Base-by-base conservation (phyloP, 176 grass and related monocot genomes). In the Musa acuminata region DNA sequence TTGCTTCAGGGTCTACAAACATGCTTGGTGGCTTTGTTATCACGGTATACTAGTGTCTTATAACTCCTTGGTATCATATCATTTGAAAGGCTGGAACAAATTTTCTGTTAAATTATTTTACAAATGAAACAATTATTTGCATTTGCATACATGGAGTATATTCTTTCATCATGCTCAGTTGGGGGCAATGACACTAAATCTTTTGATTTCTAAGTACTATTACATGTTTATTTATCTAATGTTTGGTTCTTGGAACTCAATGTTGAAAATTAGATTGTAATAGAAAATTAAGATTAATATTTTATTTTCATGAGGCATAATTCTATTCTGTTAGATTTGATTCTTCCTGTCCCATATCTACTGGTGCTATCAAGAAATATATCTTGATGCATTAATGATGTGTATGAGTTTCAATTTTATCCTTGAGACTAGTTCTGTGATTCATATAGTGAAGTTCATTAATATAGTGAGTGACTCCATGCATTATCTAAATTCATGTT, bases 1-100 rank as follows among this genome's bases (percentile, higher is more conserved):
- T 81, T 75, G 55, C 55, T 91, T 58, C 78, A 98, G 95, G 95
- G 95, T 83, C 75, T 99, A 73, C 95, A 99, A 94, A 99, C 95
- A 62, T 99, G 95, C 43, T 74, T 99, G 82, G 95, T 94, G 43
- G 88, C 90, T 72, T 91, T 99, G 54, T 75, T 99, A 84, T 99
- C 88, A 87, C 85, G 90, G 95, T 94, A 93, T 59, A 74, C 65
- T 79, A 72, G 27, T 26, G 48, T 19, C n/a, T 48, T 64, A 43
- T 43, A 43, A 43, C 35, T 43, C 35, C 35, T 43, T 43, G 4
- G 35, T 43, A 43, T 43, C 20, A 5, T 43, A 49, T 22, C 23
- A 12, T 65, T 25, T 29, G 22, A 65, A 25, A 65, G 63, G 24
- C 63, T 65, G 22, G 1, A 65, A 25, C 25, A 25, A 43, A 3